Conservation (phyloP, 2,329 filamentous ascomycete species). For the Mariannaea elegans region DNA sequence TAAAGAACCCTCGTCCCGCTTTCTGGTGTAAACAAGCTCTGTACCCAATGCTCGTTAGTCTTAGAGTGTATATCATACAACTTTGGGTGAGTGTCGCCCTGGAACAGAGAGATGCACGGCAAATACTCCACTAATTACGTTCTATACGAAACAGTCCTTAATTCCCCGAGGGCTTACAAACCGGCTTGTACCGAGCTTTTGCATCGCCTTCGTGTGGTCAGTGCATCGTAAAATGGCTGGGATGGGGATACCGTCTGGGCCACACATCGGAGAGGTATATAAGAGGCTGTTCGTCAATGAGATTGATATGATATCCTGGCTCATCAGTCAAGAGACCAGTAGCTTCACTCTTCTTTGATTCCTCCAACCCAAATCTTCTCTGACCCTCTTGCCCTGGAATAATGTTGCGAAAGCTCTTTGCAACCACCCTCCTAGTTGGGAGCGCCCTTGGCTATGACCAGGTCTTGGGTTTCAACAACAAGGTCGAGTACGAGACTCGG, state of each 20-base stretch:
- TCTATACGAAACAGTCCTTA: background rate
- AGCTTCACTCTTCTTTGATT: background rate
- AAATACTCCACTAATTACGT: background rate
- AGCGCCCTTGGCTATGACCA: slow-evolving; percentile 34
- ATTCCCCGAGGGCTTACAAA: background rate
- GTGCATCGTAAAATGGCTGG: background rate
- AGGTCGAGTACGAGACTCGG: slow-evolving; percentile 50
- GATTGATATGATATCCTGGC: background rate
- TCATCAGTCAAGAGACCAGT: background rate
- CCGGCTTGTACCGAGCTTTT: background rate
- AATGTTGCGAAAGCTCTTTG: slow-evolving; percentile 21
- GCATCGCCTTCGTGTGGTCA: background rate
- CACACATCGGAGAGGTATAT: background rate
- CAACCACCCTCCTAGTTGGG: slow-evolving; percentile 18
- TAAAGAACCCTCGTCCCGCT: background rate
- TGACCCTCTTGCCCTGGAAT: too few relatives aligned
- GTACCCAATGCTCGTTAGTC: too few relatives aligned
- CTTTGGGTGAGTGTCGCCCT: too few relatives aligned
- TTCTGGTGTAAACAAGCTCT: background rate
- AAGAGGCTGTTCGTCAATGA: background rate
- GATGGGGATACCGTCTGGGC: background rate
- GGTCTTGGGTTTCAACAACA: slow-evolving; percentile 34
- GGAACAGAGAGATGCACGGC: too few relatives aligned
- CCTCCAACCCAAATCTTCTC: background rate
- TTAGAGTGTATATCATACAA: background rate